Base-by-base conservation (phyloP, 768 basidiomycete species). In the Boletus tomentosulus region DNA sequence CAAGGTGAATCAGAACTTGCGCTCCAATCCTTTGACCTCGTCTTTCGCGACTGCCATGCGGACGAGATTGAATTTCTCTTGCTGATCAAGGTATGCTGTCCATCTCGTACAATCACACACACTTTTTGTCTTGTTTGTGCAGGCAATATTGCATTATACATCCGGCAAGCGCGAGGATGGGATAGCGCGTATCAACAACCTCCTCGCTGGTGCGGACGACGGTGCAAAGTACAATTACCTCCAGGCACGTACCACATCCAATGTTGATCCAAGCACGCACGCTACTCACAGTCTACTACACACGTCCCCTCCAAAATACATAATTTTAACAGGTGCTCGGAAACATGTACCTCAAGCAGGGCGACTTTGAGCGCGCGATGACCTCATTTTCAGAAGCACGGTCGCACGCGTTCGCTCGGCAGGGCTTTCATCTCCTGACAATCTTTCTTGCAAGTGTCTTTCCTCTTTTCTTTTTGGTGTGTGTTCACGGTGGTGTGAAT, bases 21-120 rank as follows among this genome's bases (percentile, higher is more conserved):
- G 9, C 35, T 55, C 22, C 37, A 38, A 9, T 37, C 15, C 3
- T 55, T 55, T 39, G 54, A 50, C 22, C 49, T 50, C 44, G 54
- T 34, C 7, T 50, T 48, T 44, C 30, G 48, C 9, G 48, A 48
- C 38, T 45, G 48, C 25, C 6, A 31, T 25, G 11, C 30, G 3
- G 38, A 34, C 13, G 49, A 50, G 10, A 48, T 45, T 10, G 43
- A 42, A 11, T 50, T 55, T 41, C 35, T 55, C 16, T 24, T 46
- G 34, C 19, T 50, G 9, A 33, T 55, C 45, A 55, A 55, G 37
- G 54, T 50, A 31, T 39, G 25, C 4, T 12, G 13, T 42, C 41
- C 24, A 24, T 42, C n/a, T 13, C 6, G 12, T 25, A 25, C 41
- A 24, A 2, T 3, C n/a, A 10, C 39, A 16, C 4, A 22, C 10